Evolutionary conservation across 306 rosid species (phyloP), one percentile per base, ranked within the genome.

Genomic region (Geum urbanum): DNA sequence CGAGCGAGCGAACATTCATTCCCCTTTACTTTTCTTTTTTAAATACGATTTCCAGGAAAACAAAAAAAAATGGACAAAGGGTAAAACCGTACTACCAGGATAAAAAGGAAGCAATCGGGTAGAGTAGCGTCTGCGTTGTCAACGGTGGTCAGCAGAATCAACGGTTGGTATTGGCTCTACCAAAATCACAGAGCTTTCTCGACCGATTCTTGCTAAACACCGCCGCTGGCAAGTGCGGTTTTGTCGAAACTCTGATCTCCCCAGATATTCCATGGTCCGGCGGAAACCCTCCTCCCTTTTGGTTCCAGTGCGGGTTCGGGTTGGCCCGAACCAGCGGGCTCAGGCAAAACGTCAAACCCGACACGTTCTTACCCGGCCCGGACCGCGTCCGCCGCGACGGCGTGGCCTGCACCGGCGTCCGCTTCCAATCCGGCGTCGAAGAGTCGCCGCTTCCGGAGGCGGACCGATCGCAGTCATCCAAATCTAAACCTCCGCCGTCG

Each of bases 281-380:
- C 8, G 89, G 86, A 0, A 78, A 8, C 8, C 81, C 83, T 50
- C 91, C 89, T 57, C 83, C 81, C 40, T 91, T 95, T 55, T 81
- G 84, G 52, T 75, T 87, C 96, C 91, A 87, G 59, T 80, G 75
- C 71, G 89, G 79, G 80, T 81, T 85, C 20, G 98, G 98, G 74
- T 88, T 88, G 8, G 96, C 92, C 68, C 97, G 80, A 45, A 91
- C 92, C 66, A 95, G 61, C 5, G 99, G 99, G 72, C 96, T 95
- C 69, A 95, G 61, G 63, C 99, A 95, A 74, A 95, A 87, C 60
- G 91, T 77, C 45, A 91, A 75, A 5, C 95, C 95, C 0, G 96
- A 78, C 22, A 78, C 72, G 63, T 75, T 89, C 61, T 79, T 86
- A 45, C 52, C 71, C 4, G 78, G 80, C 9, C 82, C 87, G 10